These are phyloP conservation scores for Carpinus fangiana DNA, from an alignment of 306 rosid genomes.

Conservation along the genomic window DNA sequence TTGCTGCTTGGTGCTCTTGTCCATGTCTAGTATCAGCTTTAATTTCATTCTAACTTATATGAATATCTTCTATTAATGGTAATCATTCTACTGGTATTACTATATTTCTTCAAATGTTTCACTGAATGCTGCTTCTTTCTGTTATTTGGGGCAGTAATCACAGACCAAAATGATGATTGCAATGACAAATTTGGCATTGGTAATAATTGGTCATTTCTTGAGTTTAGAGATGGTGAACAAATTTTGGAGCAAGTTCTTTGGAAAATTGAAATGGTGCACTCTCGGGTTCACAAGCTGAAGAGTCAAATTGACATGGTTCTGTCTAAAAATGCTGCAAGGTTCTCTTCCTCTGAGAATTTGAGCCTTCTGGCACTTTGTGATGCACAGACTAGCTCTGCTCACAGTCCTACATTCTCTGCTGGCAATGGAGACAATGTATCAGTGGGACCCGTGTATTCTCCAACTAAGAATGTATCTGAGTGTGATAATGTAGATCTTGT, in stretches of 20 bases:
- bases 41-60: background rate
- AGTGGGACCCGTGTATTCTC: constrained; percentile 48
- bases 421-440: constrained; percentile 68
- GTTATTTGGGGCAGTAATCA: constrained; percentile 40
- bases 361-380: constrained; percentile 69
- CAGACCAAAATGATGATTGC: constrained; percentile 45
- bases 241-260: constrained; percentile 67
- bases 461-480: constrained; percentile 50
- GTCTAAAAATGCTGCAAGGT: constrained; percentile 60
- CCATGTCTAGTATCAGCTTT: background rate
- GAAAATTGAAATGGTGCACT: constrained; percentile 63
- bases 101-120: constrained; percentile 1
- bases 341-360: constrained; percentile 77
- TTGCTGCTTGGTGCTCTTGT: background rate
- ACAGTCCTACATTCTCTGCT: constrained; percentile 65
- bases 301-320: constrained; percentile 50
- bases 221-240: constrained; percentile 47
- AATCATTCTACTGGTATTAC: background rate
- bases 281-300: constrained; percentile 73
- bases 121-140: constrained; percentile 7
- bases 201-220: constrained; percentile 50
- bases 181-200: constrained; percentile 45
- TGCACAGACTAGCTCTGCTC: constrained; percentile 69
- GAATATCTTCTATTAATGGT: constrained; percentile 2
- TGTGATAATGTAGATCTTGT: constrained; percentile 64